Conservation (phyloP, 352 stramenopile genomes). For the Hyaloperonospora brassicae region DNA sequence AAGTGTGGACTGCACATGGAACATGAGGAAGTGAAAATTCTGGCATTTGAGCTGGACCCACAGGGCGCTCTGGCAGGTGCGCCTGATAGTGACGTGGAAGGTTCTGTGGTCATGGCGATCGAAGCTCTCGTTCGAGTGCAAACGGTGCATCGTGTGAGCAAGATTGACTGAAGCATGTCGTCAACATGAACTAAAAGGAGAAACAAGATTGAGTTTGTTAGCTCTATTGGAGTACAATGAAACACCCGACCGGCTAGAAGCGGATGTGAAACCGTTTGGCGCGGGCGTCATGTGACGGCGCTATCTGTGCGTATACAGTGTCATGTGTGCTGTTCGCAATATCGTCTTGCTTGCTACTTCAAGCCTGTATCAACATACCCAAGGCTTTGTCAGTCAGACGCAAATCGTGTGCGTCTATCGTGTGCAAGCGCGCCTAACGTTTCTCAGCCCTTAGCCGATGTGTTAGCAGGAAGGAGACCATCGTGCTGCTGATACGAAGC, state of each 20-base stretch:
- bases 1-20: conserved; percentile 73
- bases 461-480: too few relatives aligned
- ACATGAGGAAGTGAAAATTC: conserved; percentile 55
- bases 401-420: too few relatives aligned
- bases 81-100: conserved; percentile 20
- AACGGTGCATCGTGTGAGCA: conserved; percentile 32
- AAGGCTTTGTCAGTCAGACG: too few relatives aligned
- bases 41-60: conserved; percentile 69
- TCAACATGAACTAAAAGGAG: conserved; percentile 2
- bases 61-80: conserved; percentile 22
- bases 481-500: too few relatives aligned
- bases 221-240: conserved; percentile 32
- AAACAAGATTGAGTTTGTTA: conserved; percentile 29
- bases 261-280: too few relatives aligned
- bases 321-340: too few relatives aligned
- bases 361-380: too few relatives aligned
- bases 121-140: conserved; percentile 34
- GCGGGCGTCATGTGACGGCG: too few relatives aligned
- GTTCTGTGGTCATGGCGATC: conserved; percentile 35
- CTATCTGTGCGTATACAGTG: too few relatives aligned
- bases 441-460: too few relatives aligned
- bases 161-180: conserved; percentile 12
- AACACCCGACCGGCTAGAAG: conserved; percentile 1
- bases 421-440: too few relatives aligned
- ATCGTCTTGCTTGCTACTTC: too few relatives aligned